A percentile compares a stretch with the other conserved stretches of the same genome.
Evolutionary conservation across 2,329 filamentous ascomycete species (phyloP).

Genomic region (Pestalotiopsis sp.): DNA sequence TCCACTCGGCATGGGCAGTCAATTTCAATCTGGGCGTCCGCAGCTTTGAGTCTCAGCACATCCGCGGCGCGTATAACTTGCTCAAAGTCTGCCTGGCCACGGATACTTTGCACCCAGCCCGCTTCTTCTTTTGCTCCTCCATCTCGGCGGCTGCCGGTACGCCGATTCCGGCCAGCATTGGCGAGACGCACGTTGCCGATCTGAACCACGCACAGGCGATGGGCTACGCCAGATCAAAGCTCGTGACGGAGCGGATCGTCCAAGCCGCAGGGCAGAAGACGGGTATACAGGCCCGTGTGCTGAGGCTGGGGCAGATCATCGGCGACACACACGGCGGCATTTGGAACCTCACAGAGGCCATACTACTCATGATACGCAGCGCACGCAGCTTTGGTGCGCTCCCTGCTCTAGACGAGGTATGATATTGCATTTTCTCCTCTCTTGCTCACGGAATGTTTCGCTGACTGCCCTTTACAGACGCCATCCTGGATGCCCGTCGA

Average conservation of each 20-base stretch:
- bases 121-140: constrained; percentile 48
- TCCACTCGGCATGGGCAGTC: constrained; percentile 57
- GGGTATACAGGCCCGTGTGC: constrained; percentile 35
- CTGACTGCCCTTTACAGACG: constrained; percentile 18
- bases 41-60: constrained; percentile 49
- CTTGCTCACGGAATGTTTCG: neutral
- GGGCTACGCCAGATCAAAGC: constrained; percentile 55
- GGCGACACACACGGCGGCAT: constrained; percentile 47
- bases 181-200: constrained; percentile 38
- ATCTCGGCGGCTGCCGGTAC: constrained; percentile 43
- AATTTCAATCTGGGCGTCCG: constrained; percentile 55
- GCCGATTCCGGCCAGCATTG: constrained; percentile 36
- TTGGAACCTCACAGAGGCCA: constrained; percentile 53
- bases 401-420: constrained; percentile 43
- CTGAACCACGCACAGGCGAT: constrained; percentile 46
- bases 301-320: constrained; percentile 48
- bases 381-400: constrained; percentile 48
- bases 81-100: constrained; percentile 41
- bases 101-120: constrained; percentile 34
- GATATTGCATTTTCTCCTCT: constrained; percentile 3
- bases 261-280: constrained; percentile 31
- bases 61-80: constrained; percentile 48
- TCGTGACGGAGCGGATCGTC: constrained; percentile 49
- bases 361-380: constrained; percentile 50
- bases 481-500: constrained; percentile 44